Evolutionary conservation across 176 grass and related monocot genomes (phyloP).

Genomic region (Juncus effusus): DNA sequence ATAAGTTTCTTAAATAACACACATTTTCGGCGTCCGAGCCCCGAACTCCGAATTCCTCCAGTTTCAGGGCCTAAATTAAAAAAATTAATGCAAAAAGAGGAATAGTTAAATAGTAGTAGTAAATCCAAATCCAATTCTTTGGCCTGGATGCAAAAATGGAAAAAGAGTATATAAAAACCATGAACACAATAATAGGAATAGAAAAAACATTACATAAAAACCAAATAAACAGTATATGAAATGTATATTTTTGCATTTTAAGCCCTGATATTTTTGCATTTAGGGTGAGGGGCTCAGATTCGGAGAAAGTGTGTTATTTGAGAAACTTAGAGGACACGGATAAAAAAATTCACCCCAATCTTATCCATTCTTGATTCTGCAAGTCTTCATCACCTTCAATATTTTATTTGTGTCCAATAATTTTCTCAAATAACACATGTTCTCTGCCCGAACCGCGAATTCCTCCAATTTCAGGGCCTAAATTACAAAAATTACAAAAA

Average conservation of each 20-base stretch:
- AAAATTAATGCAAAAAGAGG: no score
- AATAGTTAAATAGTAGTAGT: conserved; percentile 22
- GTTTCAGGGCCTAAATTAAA: conserved; percentile 46
- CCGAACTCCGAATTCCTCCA: conserved; percentile 81
- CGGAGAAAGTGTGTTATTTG: conserved; percentile 88
- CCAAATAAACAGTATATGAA: no score
- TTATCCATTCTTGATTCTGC: conserved; percentile 33
- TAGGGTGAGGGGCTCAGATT: conserved; percentile 71
- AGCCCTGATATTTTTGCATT: background rate
- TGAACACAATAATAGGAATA: no score
- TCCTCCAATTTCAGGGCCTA: no score
- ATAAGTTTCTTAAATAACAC: conserved; percentile 81
- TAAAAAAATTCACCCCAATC: conserved; percentile 29
- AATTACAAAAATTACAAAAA: background rate
- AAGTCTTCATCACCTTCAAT: conserved; percentile 59
- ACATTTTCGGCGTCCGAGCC: conserved; percentile 76
- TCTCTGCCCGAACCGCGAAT: no score
- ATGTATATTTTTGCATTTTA: background rate
- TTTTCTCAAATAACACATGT: background rate
- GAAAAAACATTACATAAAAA: no score
- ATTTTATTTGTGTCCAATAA: conserved; percentile 69
- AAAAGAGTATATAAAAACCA: no score
- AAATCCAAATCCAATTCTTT: conserved; percentile 3
- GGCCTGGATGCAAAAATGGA: no score
- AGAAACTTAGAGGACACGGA: conserved; percentile 63